Evolutionary conservation across 2,329 filamentous ascomycete genomes (phyloP).

Genomic region (Apiospora hydei): DNA sequence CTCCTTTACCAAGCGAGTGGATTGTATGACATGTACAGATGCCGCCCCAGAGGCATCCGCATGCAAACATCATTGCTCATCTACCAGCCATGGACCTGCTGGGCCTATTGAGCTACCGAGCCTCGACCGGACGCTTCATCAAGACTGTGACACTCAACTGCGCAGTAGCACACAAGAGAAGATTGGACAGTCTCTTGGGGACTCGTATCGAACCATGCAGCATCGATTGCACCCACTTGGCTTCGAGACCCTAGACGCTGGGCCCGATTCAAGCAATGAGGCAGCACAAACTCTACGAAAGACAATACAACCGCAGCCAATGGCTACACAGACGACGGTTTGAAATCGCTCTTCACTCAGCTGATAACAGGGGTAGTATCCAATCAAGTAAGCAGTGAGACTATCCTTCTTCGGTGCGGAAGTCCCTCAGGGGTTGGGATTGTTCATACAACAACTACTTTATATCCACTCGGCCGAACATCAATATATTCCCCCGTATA

Average conservation of each 20-base stretch:
- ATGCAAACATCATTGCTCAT: neutral
- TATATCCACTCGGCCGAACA: neutral
- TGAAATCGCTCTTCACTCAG: neutral
- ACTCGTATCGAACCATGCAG: neutral
- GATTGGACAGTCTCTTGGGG: neutral
- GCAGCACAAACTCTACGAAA: neutral
- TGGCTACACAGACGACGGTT: neutral
- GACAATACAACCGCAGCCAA: neutral
- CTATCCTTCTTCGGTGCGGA: neutral
- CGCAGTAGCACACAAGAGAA: neutral
- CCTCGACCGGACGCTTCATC: neutral
- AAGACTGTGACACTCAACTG: neutral
- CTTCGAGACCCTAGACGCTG: neutral
- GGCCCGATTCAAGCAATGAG: no score
- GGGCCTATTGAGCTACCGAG: neutral
- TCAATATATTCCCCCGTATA: neutral
- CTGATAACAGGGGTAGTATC: neutral
- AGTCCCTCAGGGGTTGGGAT: neutral
- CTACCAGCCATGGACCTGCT: neutral
- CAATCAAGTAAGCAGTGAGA: neutral
- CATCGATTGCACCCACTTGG: neutral
- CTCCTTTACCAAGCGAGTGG: constrained; percentile 3
- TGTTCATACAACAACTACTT: neutral
- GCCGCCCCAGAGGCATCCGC: neutral
- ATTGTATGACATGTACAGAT: neutral